These are phyloP conservation scores for Chaetothyriales sp. DNA, from an alignment of 2,329 filamentous ascomycete genomes.

Conservation along the genomic window DNA sequence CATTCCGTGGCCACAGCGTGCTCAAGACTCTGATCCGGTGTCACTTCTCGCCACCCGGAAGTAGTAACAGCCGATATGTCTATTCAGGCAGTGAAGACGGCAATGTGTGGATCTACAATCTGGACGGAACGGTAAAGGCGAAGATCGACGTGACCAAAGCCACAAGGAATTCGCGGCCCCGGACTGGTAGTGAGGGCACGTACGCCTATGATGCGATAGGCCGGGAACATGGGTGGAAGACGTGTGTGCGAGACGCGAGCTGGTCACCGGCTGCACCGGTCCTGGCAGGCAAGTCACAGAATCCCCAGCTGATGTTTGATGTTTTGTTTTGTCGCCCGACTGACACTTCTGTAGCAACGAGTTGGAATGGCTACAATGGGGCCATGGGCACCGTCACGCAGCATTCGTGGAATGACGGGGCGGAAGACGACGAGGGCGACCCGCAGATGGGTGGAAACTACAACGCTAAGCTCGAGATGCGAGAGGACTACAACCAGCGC, in stretches of 20 bases:
- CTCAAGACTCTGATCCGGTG: constrained; percentile 84
- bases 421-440: constrained; percentile 49
- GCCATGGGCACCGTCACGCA: constrained; percentile 61
- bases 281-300: constrained; percentile 45
- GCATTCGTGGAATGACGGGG: constrained; percentile 61
- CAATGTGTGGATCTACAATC: constrained; percentile 79
- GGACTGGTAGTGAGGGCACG: constrained; percentile 40
- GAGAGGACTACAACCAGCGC: constrained; percentile 29
- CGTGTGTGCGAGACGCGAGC: constrained; percentile 73
- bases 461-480: constrained; percentile 43
- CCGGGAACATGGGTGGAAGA: constrained; percentile 46
- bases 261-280: constrained; percentile 82
- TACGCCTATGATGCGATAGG: constrained; percentile 36
- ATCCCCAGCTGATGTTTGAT: constrained; percentile 1
- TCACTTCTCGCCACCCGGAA: constrained; percentile 79
- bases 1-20: constrained; percentile 81
- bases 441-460: constrained; percentile 47
- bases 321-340: constrained; percentile 18
- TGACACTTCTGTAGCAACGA: constrained; percentile 46
- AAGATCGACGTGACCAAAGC: constrained; percentile 64
- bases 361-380: constrained; percentile 67
- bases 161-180: constrained; percentile 49
- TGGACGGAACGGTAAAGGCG: constrained; percentile 72
- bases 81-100: constrained; percentile 87
- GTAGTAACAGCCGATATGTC: constrained; percentile 81